These are phyloP conservation scores for Trichoderma pleuroti DNA, from an alignment of 2,329 filamentous ascomycete genomes.

Conservation along the genomic window DNA sequence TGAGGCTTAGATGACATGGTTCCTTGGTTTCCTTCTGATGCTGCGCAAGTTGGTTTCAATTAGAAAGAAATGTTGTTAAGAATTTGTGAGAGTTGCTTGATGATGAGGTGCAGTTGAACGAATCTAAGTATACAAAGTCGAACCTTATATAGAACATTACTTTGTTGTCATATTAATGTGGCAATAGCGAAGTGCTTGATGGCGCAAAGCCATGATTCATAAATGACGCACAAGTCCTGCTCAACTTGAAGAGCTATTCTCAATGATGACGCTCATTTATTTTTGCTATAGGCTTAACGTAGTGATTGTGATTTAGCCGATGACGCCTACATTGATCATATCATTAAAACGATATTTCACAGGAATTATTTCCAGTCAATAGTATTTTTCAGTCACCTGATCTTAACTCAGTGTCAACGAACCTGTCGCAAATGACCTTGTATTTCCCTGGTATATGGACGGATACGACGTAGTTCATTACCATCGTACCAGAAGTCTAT, in stretches of 20 bases:
- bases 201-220: neutral
- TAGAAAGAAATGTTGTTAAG: neutral
- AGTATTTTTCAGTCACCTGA: neutral
- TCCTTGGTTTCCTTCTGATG: neutral
- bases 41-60: neutral
- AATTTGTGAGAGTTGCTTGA: neutral
- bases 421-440: neutral
- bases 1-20: neutral
- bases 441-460: neutral
- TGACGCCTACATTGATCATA: neutral
- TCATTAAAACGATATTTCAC: neutral
- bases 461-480: neutral
- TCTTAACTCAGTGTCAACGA: neutral
- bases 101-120: neutral
- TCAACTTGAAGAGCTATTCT: neutral
- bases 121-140: neutral
- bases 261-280: neutral
- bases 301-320: neutral
- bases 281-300: neutral
- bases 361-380: neutral
- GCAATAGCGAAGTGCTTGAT: neutral
- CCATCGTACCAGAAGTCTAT: neutral
- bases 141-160: neutral
- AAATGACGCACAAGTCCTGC: neutral
- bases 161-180: neutral